Evolutionary conservation across 192 early-diverging fungal species (phyloP).

Genomic region (Backusella tuberculispora): DNA sequence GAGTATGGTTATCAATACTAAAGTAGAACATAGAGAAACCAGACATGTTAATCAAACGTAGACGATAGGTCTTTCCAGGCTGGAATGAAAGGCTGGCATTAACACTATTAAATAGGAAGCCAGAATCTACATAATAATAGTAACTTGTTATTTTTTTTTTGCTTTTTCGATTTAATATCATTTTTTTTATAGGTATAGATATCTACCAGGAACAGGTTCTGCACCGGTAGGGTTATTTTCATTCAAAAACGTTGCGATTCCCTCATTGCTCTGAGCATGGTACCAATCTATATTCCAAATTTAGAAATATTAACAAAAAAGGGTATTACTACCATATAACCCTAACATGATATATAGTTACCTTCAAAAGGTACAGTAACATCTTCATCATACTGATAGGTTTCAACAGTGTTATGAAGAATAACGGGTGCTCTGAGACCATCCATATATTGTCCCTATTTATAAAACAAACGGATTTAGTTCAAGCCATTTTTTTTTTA

Average conservation of each 20-base stretch:
- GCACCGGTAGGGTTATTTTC: slow-evolving; percentile 74
- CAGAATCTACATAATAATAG: slow-evolving; percentile 40
- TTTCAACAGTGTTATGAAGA: slow-evolving; percentile 44
- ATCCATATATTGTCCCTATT: slow-evolving; percentile 43
- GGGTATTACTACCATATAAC: neutral
- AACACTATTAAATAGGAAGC: slow-evolving; percentile 56
- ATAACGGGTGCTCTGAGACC: slow-evolving; percentile 43
- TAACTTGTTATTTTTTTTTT: neutral
- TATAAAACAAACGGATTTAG: neutral
- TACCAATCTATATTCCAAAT: slow-evolving; percentile 51
- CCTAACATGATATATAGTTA: slow-evolving; percentile 26
- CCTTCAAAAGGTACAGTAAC: slow-evolving; percentile 65
- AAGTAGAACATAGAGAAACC: slow-evolving; percentile 66
- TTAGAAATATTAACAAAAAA: slow-evolving; percentile 12
- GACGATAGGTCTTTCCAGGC: slow-evolving; percentile 74
- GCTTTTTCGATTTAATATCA: neutral
- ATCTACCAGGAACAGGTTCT: slow-evolving; percentile 62
- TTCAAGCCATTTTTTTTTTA: no score
- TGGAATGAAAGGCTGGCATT: slow-evolving; percentile 51
- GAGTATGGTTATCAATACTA: slow-evolving; percentile 68
- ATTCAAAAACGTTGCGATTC: slow-evolving; percentile 60
- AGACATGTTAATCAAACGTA: slow-evolving; percentile 80
- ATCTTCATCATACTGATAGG: slow-evolving; percentile 73
- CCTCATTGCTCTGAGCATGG: slow-evolving; percentile 55
- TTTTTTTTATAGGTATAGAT: neutral